phyloP scores from a whole-genome alignment of 78 protist species.

The Dictyostelium brefeldianum region DNA sequence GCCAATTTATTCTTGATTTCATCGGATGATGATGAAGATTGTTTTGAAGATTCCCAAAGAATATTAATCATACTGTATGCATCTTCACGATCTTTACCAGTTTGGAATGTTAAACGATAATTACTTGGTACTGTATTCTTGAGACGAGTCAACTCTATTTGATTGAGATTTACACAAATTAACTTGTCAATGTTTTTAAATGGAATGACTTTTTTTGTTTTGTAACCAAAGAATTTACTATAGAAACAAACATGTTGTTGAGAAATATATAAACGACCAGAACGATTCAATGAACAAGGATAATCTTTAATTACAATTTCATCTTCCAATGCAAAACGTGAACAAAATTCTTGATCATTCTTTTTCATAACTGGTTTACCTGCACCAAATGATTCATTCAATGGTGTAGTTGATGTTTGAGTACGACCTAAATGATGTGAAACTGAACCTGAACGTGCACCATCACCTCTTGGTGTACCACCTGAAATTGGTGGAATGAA shows the following conservation, averaged over 20 bases:
- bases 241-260: constrained; percentile 85
- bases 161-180: constrained; percentile 44
- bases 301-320: constrained; percentile 84
- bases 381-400: neutral
- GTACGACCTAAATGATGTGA: constrained; percentile 17
- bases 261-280: constrained; percentile 79
- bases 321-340: constrained; percentile 42
- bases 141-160: constrained; percentile 46
- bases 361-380: constrained; percentile 56
- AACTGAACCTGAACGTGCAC: neutral
- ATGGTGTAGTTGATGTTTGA: constrained; percentile 25
- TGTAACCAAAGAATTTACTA: constrained; percentile 85
- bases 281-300: constrained; percentile 68
- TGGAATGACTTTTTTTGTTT: constrained; percentile 76
- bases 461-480: constrained; percentile 47
- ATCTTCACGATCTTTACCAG: constrained; percentile 56
- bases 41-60: constrained; percentile 53
- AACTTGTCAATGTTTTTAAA: constrained; percentile 27
- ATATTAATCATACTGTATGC: constrained; percentile 52
- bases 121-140: neutral
- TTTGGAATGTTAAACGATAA: constrained; percentile 56
- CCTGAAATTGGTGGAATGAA: neutral
- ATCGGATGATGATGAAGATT: constrained; percentile 18
- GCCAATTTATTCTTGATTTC: constrained; percentile 47
- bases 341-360: constrained; percentile 79